phyloP scores from a whole-genome alignment of 2,329 filamentous ascomycete genomes.

The Pyrenophora teres region DNA sequence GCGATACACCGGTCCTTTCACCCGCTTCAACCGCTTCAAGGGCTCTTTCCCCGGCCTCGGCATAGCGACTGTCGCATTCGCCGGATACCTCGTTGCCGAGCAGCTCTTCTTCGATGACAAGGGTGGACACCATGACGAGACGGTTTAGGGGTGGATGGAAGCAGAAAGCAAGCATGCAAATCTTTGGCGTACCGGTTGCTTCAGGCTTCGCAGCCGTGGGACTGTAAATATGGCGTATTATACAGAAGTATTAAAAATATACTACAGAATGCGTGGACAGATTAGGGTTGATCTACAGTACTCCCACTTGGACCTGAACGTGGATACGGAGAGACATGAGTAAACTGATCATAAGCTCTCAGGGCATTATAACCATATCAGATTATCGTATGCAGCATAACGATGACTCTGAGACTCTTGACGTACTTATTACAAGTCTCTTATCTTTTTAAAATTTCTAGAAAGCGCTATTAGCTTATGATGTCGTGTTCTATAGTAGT shows the following conservation, averaged over 20 bases:
- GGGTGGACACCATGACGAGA: slow-evolving; percentile 31
- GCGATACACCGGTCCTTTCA: slow-evolving; percentile 90
- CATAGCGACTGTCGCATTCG: slow-evolving; percentile 89
- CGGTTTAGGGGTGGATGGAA: background rate
- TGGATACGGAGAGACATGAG: too few species aligned
- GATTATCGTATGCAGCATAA: too few species aligned
- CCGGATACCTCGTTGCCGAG: slow-evolving; percentile 87
- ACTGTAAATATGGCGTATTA: slow-evolving; percentile 45
- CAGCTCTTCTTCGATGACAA: slow-evolving; percentile 79
- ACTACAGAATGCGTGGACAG: background rate
- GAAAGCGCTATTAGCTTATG: too few species aligned
- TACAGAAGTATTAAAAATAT: slow-evolving; percentile 21
- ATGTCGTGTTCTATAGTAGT: too few species aligned
- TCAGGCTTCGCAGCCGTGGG: slow-evolving; percentile 30
- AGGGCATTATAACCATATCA: too few species aligned
- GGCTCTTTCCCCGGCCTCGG: slow-evolving; percentile 86
- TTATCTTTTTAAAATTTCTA: too few species aligned
- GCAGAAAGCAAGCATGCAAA: slow-evolving; percentile 5
- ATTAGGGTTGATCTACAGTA: too few species aligned
- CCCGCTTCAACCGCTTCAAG: slow-evolving; percentile 87
- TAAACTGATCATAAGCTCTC: too few species aligned
- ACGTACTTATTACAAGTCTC: too few species aligned
- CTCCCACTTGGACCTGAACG: too few species aligned
- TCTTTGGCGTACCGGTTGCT: slow-evolving; percentile 40
- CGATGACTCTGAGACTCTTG: too few species aligned